A percentile compares a stretch with the other conserved stretches of the same genome.
Conservation (phyloP, 345 rosid species). For the Populus davidiana region DNA sequence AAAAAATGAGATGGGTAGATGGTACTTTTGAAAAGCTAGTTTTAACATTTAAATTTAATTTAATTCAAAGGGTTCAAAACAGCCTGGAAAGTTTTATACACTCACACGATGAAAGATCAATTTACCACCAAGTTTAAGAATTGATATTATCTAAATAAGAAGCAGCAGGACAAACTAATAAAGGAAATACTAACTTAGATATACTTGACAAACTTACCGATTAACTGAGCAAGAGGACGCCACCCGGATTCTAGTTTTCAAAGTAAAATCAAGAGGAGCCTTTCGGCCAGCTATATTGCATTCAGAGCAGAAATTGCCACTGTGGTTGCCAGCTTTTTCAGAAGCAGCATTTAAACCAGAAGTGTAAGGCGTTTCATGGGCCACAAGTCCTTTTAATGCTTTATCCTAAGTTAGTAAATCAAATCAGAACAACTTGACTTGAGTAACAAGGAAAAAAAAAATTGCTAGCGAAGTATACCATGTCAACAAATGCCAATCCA, state of each 20-base stretch:
- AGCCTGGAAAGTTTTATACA: not conserved
- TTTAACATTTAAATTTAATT: too few relatives aligned
- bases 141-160: slow-evolving; percentile 1
- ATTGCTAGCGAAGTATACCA: slow-evolving; percentile 53
- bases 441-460: slow-evolving; percentile 11
- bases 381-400: slow-evolving; percentile 79
- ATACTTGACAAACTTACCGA: slow-evolving; percentile 47
- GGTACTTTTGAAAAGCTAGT: too few relatives aligned
- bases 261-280: slow-evolving; percentile 79
- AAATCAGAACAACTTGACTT: slow-evolving; percentile 5
- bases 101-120: not conserved
- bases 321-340: slow-evolving; percentile 39
- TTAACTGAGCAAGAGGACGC: slow-evolving; percentile 57
- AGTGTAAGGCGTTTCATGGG: slow-evolving; percentile 33
- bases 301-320: slow-evolving; percentile 48
- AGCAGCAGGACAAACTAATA: slow-evolving; percentile 4
- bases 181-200: slow-evolving; percentile 10
- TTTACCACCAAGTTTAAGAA: not conserved
- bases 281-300: slow-evolving; percentile 50
- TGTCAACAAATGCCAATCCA: slow-evolving; percentile 51
- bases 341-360: slow-evolving; percentile 33
- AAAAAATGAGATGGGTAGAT: too few relatives aligned
- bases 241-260: slow-evolving; percentile 71
- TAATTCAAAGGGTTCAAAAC: too few relatives aligned
- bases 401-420: slow-evolving; percentile 52